phyloP scores from a whole-genome alignment of 2,329 filamentous ascomycete genomes.

The Cladophialophora bantiana region DNA sequence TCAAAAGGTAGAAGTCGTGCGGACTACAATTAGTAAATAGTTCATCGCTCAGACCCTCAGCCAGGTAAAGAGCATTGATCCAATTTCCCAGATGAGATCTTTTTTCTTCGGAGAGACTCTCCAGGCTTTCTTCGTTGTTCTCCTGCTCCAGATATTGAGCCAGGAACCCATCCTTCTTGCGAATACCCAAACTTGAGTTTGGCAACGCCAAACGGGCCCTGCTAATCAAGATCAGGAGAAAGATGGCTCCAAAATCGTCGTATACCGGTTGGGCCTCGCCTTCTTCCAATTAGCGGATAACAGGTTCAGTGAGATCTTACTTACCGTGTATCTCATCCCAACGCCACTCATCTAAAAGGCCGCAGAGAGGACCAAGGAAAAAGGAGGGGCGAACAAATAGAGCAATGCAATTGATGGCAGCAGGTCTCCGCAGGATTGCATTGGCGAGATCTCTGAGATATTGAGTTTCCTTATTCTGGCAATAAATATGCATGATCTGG shows the following conservation, averaged over 20 bases:
- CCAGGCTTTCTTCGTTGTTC: constrained; percentile 55
- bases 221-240: constrained; percentile 65
- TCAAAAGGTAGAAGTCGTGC: constrained; percentile 69
- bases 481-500: constrained; percentile 62
- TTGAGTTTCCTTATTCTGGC: constrained; percentile 67
- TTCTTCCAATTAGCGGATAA: constrained; percentile 41
- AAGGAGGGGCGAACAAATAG: constrained; percentile 65
- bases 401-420: constrained; percentile 64
- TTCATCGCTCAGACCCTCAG: constrained; percentile 69
- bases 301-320: neutral
- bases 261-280: constrained; percentile 70
- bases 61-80: constrained; percentile 68
- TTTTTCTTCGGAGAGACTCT: constrained; percentile 62
- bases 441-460: constrained; percentile 68
- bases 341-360: constrained; percentile 67
- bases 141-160: constrained; percentile 59
- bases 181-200: constrained; percentile 61
- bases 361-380: constrained; percentile 65
- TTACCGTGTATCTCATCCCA: constrained; percentile 69
- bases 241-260: constrained; percentile 69
- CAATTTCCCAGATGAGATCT: constrained; percentile 64
- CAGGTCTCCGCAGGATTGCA: constrained; percentile 61
- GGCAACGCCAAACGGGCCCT: constrained; percentile 64
- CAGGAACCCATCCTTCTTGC: constrained; percentile 61
- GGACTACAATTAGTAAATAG: constrained; percentile 69